Percentiles rank a stretch among this genome's conserved stretches.
These are phyloP conservation scores for Fusarium virguliforme DNA, from an alignment of 2,329 filamentous ascomycete species.

Conservation along the genomic window DNA sequence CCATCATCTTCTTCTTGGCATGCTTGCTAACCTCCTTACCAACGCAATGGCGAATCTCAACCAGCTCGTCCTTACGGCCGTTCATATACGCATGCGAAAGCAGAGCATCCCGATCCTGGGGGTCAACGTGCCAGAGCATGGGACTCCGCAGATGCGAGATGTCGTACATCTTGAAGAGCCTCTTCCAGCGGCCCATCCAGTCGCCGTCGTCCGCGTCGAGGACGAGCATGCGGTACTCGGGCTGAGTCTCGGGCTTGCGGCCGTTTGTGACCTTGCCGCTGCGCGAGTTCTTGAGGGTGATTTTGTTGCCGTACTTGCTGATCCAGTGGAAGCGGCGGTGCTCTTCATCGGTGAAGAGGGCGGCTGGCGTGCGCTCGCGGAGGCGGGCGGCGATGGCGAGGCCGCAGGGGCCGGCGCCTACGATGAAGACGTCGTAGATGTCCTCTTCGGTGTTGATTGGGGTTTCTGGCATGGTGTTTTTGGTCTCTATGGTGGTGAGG, in stretches of 20 bases:
- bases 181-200: constrained; percentile 82
- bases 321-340: constrained; percentile 88
- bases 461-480: constrained; percentile 11
- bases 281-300: constrained; percentile 68
- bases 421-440: constrained; percentile 77
- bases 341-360: constrained; percentile 87
- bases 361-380: constrained; percentile 80
- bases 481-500: constrained; percentile 14
- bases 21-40: constrained; percentile 88
- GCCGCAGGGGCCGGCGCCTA: constrained; percentile 83
- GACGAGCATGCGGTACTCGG: constrained; percentile 69
- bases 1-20: constrained; percentile 74
- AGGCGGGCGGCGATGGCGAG: constrained; percentile 82
- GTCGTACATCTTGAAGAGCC: constrained; percentile 76
- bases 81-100: constrained; percentile 77
- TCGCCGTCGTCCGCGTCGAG: constrained; percentile 75
- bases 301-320: constrained; percentile 73
- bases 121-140: constrained; percentile 88
- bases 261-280: constrained; percentile 52
- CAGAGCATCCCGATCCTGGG: constrained; percentile 80
- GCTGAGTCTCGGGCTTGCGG: constrained; percentile 23
- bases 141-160: constrained; percentile 83
- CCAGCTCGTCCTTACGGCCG: constrained; percentile 74
- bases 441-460: constrained; percentile 50
- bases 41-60: constrained; percentile 81